Conservation (phyloP, 1,284 basidiomycete genomes). For the Cryptococcus sp. region DNA sequence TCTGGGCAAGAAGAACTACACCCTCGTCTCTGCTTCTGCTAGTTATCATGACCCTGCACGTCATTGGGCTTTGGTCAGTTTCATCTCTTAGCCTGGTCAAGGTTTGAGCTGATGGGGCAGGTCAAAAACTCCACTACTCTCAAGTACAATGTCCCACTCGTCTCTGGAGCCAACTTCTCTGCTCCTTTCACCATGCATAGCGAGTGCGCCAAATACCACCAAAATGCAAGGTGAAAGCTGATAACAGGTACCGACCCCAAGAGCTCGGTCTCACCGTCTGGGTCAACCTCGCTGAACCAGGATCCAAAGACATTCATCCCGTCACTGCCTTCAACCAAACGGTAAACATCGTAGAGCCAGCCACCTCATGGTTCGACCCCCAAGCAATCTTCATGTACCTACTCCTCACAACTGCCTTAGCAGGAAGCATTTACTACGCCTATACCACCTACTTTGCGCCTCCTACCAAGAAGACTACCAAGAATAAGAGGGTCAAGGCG, state of each 20-base stretch:
- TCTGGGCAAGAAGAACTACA: slow-evolving; percentile 68
- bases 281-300: slow-evolving; percentile 60
- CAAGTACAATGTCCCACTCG: slow-evolving; percentile 59
- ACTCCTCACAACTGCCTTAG: slow-evolving; percentile 62
- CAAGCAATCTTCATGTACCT: slow-evolving; percentile 73
- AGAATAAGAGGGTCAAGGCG: slow-evolving; percentile 19
- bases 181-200: slow-evolving; percentile 74
- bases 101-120: slow-evolving; percentile 8
- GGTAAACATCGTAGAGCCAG: slow-evolving; percentile 76
- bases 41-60: slow-evolving; percentile 67
- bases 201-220: slow-evolving; percentile 55
- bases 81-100: slow-evolving; percentile 9
- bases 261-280: slow-evolving; percentile 74
- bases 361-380: slow-evolving; percentile 70
- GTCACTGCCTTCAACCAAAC: slow-evolving; percentile 72
- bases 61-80: slow-evolving; percentile 63
- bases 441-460: slow-evolving; percentile 63
- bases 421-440: slow-evolving; percentile 62
- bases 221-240: not conserved
- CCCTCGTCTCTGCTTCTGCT: slow-evolving; percentile 64
- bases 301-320: slow-evolving; percentile 49
- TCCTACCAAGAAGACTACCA: slow-evolving; percentile 25
- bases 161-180: slow-evolving; percentile 62
- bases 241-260: slow-evolving; percentile 57
- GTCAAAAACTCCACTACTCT: slow-evolving; percentile 57